phyloP scores from a whole-genome alignment of 108 stramenopile species.

The Epipyxis sp. region DNA sequence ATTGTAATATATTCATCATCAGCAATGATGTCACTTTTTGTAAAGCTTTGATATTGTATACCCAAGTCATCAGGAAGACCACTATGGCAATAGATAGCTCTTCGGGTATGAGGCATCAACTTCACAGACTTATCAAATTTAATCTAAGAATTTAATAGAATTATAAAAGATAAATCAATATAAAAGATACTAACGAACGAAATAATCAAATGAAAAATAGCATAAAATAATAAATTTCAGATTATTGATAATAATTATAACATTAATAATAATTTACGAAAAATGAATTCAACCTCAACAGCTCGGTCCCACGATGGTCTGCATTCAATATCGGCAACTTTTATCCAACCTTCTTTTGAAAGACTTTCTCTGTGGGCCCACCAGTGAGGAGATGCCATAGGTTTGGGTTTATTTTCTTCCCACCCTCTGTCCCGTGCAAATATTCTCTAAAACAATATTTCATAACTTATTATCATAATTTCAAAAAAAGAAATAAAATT shows the following conservation, averaged over 20 bases:
- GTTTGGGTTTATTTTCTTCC: slow-evolving; percentile 10
- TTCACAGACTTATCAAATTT: neutral
- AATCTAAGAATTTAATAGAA: too few relatives aligned
- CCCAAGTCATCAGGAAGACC: slow-evolving; percentile 25
- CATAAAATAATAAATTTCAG: too few relatives aligned
- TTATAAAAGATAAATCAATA: too few relatives aligned
- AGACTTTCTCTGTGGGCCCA: slow-evolving; percentile 28
- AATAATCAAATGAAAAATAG: too few relatives aligned
- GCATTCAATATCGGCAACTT: slow-evolving; percentile 8
- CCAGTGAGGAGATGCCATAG: neutral
- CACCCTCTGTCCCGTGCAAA: slow-evolving; percentile 25
- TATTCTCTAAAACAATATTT: neutral
- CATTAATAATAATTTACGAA: neutral
- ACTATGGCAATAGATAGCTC: slow-evolving; percentile 19
- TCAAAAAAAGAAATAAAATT: neutral
- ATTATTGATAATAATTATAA: too few relatives aligned
- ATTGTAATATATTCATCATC: slow-evolving; percentile 7
- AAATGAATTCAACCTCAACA: neutral
- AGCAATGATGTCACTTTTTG: neutral
- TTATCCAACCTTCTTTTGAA: slow-evolving; percentile 3
- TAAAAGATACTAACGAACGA: too few relatives aligned
- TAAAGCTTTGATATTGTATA: slow-evolving; percentile 28
- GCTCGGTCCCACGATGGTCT: slow-evolving; percentile 31
- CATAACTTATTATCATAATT: neutral
- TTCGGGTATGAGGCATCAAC: neutral